Conservation (phyloP, 768 basidiomycete genomes). For the Cystobasidium onofrii region DNA sequence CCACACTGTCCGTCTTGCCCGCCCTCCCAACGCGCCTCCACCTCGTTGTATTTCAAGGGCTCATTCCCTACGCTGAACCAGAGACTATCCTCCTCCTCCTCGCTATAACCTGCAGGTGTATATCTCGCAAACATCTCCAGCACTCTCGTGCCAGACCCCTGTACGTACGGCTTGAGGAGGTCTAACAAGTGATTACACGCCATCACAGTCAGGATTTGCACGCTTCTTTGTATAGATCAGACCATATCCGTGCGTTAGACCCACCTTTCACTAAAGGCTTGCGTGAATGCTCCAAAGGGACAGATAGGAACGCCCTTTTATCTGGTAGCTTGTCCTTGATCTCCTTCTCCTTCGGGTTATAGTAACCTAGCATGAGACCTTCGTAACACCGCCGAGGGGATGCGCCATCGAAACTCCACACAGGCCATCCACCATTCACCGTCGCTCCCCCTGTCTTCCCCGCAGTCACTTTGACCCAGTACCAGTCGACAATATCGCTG, state of each 20-base stretch:
- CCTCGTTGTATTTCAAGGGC: slow-evolving; percentile 16
- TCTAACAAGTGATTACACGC: not conserved
- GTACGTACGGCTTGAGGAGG: slow-evolving; percentile 6
- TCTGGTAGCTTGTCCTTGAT: not conserved
- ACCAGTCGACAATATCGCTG: not conserved
- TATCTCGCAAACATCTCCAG: slow-evolving; percentile 24
- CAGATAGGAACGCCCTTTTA: not conserved
- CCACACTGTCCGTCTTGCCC: not conserved
- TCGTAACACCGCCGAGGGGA: slow-evolving; percentile 27
- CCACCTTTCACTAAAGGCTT: slow-evolving; percentile 22
- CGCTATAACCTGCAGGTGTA: not conserved
- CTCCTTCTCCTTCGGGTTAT: not conserved
- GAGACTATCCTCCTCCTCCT: not conserved
- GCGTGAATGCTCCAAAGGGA: slow-evolving; percentile 26
- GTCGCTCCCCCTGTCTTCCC: not conserved
- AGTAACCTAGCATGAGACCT: slow-evolving; percentile 20
- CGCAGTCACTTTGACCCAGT: slow-evolving; percentile 19
- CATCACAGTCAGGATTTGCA: too few relatives aligned
- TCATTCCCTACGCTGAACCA: slow-evolving; percentile 28
- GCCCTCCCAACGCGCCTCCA: not conserved
- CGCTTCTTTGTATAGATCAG: too few relatives aligned
- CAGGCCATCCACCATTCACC: not conserved
- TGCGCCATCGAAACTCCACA: slow-evolving; percentile 4
- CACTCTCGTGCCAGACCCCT: not conserved
- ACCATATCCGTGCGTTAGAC: too few relatives aligned